Percentiles rank a stretch among this genome's conserved stretches.
Evolutionary conservation across 345 rosid species (phyloP).

Genomic region (Linum trigynum): DNA sequence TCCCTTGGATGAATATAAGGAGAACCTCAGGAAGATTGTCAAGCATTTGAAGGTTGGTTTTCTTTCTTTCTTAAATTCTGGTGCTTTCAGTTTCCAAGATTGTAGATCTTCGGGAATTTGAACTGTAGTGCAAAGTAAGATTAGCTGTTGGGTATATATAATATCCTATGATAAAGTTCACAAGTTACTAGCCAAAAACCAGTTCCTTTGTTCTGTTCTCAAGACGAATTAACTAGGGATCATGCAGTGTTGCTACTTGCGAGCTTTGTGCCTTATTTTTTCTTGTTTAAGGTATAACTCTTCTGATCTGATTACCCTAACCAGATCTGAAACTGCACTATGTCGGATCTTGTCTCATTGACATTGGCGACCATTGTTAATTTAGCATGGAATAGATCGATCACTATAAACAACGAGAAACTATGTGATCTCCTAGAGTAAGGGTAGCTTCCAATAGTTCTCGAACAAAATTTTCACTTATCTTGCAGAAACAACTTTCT

Average conservation of each 20-base stretch:
- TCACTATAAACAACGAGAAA: not conserved
- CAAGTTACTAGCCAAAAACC: not conserved
- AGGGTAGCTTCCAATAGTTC: not conserved
- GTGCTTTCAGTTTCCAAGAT: not conserved
- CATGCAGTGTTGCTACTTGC: too few relatives aligned
- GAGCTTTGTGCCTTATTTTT: too few relatives aligned
- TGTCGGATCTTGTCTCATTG: not conserved
- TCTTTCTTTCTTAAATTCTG: not conserved
- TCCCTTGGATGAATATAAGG: conserved; percentile 63
- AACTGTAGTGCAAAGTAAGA: too few relatives aligned
- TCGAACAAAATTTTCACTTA: too few relatives aligned
- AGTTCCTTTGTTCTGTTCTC: not conserved
- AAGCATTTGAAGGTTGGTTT: conserved; percentile 64
- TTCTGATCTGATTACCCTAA: too few relatives aligned
- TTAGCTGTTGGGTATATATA: too few relatives aligned
- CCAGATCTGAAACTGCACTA: too few relatives aligned
- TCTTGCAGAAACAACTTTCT: too few relatives aligned
- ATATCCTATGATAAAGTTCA: not conserved
- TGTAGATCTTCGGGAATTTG: too few relatives aligned
- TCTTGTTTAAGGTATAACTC: too few relatives aligned
- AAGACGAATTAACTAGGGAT: too few relatives aligned
- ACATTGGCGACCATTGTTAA: not conserved
- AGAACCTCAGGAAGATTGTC: conserved; percentile 59
- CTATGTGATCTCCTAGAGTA: not conserved
- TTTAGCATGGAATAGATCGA: not conserved